Base-by-base conservation (phyloP, 2,329 filamentous ascomycete genomes). In the Colletotrichum abscissum region DNA sequence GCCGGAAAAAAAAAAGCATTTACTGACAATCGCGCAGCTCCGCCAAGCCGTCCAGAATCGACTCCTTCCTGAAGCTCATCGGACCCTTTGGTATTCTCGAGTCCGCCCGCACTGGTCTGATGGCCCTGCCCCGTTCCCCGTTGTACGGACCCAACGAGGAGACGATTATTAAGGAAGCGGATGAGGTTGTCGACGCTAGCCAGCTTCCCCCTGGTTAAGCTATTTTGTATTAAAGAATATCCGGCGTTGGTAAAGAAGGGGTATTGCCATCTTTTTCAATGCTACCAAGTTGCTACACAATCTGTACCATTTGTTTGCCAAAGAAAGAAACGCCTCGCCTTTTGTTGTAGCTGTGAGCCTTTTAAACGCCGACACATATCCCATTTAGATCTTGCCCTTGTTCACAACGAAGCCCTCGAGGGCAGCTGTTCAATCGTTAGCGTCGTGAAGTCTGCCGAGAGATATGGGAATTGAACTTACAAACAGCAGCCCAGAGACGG, bases 31-130 rank as follows among this genome's bases (percentile, higher is more conserved):
- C 22, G 42, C 42, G 63, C 78, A 95, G 93, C 8, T 98, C 95
- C 67, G 97, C 97, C 73, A 99, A 99, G 85, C 95, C 95, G 46
- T 91, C 88, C 75, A 93, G 97, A 84, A 98, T 99, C 81, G 95
- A 99, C 85, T 97, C 95, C 2, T 99, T 98, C 88, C 93, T 99
- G 86, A 99, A 98, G 87, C 90, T 99, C 75, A 92, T 99, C 80
- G 89, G 91, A 70, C 96, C 96, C 14, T 99, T 98, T 82, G 97
- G 97, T 80, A 98, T 99, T 78, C 89, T 99, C 64, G 97, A 99
- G 86, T 98, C 95, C 63, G 95, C 96, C 64, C 92, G 97, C 74
- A 98, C 97, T 71, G 97, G 97, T 82, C 89, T 99, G 72, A 99
- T 98, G 96, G 97, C 97, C 60, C 88, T 99, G 76, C 97, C 97